Evolutionary conservation across 495 filamentous ascomycete species (phyloP).

Genomic region (Penicillium cosmopolitanum): DNA sequence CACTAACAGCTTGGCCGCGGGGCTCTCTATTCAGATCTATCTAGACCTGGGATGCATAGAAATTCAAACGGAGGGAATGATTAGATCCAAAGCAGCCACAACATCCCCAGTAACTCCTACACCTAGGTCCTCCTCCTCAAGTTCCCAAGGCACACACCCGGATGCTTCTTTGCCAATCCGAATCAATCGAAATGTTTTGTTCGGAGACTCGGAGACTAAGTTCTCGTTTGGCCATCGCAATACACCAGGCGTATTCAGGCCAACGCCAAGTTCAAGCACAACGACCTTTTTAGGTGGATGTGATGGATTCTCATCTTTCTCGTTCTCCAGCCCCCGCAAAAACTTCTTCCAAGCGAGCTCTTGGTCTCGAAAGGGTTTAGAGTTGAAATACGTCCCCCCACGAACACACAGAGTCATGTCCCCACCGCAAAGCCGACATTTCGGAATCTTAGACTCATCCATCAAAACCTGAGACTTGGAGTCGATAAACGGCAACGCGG

Average conservation of each 20-base stretch:
- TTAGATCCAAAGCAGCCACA: conserved; percentile 1
- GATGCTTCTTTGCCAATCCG: conserved; percentile 29
- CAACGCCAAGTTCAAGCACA: conserved; percentile 32
- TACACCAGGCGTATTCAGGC: conserved; percentile 32
- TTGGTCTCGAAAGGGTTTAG: conserved; percentile 16
- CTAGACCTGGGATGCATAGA: too few relatives aligned
- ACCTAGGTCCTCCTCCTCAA: conserved; percentile 25
- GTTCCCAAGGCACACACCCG: conserved; percentile 29
- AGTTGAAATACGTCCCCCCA: conserved; percentile 29
- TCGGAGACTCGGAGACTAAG: conserved; percentile 17
- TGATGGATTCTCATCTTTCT: not conserved
- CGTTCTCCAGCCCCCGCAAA: not conserved
- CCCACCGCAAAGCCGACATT: conserved; percentile 25
- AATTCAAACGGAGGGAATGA: not conserved
- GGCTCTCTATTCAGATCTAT: too few relatives aligned
- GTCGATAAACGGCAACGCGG: conserved; percentile 25
- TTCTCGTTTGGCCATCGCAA: conserved; percentile 34
- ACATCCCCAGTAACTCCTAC: conserved; percentile 21
- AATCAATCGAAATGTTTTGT: conserved; percentile 19
- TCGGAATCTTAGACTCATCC: conserved; percentile 20
- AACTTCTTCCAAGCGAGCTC: conserved; percentile 22
- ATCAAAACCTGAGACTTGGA: conserved; percentile 21
- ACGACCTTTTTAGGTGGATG: conserved; percentile 7
- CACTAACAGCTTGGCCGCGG: too few relatives aligned
- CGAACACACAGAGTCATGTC: conserved; percentile 29